A percentile compares a stretch with the other conserved stretches of the same genome.
Evolutionary conservation across 768 basidiomycete genomes (phyloP).

Genomic region (Boletus coccyginus): DNA sequence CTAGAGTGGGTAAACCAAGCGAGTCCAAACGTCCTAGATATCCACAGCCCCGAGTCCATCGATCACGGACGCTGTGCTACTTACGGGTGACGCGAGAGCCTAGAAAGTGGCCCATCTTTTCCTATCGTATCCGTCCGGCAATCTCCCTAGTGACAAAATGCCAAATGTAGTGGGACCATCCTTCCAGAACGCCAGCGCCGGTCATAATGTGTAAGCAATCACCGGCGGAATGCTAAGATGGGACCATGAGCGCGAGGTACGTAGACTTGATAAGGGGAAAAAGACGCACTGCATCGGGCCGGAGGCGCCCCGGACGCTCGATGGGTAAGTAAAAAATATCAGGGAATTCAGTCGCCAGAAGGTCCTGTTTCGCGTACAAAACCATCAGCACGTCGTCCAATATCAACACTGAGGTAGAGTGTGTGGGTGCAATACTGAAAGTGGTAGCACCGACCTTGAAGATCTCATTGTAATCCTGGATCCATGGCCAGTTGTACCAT

Average conservation of each 20-base stretch:
- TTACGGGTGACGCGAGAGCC: background rate
- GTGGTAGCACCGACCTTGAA: conserved; percentile 48
- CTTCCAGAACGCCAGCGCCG: conserved; percentile 47
- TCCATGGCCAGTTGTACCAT: conserved; percentile 68
- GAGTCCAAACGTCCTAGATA: background rate
- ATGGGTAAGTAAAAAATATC: conserved; percentile 59
- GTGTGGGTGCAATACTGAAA: background rate
- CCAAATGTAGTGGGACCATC: conserved; percentile 53
- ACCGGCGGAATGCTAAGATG: conserved; percentile 38
- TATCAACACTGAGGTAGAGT: background rate
- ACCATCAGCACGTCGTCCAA: background rate
- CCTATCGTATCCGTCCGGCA: conserved; percentile 22
- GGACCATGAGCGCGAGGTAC: background rate
- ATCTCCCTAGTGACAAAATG: conserved; percentile 44
- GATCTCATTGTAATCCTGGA: conserved; percentile 52
- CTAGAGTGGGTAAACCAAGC: background rate
- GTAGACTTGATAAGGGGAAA: background rate
- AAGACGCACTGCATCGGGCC: conserved; percentile 60
- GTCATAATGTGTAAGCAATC: conserved; percentile 49
- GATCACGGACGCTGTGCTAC: background rate
- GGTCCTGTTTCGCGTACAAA: conserved; percentile 30
- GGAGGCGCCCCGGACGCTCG: conserved; percentile 56
- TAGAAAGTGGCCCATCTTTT: background rate
- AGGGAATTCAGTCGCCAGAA: conserved; percentile 45
- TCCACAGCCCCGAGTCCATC: background rate